Evolutionary conservation across 2,329 filamentous ascomycete genomes (phyloP).

Genomic region (Aspergillus phoenicis): DNA sequence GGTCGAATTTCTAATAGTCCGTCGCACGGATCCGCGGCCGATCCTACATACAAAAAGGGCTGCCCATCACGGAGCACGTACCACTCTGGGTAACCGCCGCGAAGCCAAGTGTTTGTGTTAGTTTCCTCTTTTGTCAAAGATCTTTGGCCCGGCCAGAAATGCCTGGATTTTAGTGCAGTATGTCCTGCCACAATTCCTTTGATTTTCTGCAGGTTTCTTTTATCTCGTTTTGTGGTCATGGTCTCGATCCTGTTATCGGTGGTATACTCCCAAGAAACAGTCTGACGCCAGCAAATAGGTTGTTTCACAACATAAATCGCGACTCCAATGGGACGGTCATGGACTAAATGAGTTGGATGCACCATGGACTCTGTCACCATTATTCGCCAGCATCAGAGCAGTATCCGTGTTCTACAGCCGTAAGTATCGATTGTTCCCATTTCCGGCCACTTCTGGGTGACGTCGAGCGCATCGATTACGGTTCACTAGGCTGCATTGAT

Average conservation of each 20-base stretch:
- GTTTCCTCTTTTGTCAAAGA: slow-evolving; percentile 12
- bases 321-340: slow-evolving; percentile 23
- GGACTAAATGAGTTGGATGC: slow-evolving; percentile 26
- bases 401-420: slow-evolving; percentile 35
- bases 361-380: slow-evolving; percentile 32
- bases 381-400: slow-evolving; percentile 26
- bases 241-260: not conserved
- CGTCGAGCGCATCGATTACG: slow-evolving; percentile 6
- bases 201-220: not conserved
- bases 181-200: slow-evolving; percentile 1
- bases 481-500: slow-evolving; percentile 13
- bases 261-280: not conserved
- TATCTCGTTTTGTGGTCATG: not conserved
- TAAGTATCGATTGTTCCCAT: slow-evolving; percentile 29
- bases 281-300: not conserved
- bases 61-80: slow-evolving; percentile 7
- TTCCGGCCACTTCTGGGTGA: slow-evolving; percentile 2
- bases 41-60: slow-evolving; percentile 21
- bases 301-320: not conserved
- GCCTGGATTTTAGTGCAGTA: slow-evolving; percentile 7
- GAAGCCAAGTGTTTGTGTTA: slow-evolving; percentile 10
- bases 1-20: slow-evolving; percentile 16
- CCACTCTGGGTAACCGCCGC: slow-evolving; percentile 2
- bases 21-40: slow-evolving; percentile 32
- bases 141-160: not conserved